Evolutionary conservation across 2,329 filamentous ascomycete species (phyloP).

Genomic region (Periconia sp.): DNA sequence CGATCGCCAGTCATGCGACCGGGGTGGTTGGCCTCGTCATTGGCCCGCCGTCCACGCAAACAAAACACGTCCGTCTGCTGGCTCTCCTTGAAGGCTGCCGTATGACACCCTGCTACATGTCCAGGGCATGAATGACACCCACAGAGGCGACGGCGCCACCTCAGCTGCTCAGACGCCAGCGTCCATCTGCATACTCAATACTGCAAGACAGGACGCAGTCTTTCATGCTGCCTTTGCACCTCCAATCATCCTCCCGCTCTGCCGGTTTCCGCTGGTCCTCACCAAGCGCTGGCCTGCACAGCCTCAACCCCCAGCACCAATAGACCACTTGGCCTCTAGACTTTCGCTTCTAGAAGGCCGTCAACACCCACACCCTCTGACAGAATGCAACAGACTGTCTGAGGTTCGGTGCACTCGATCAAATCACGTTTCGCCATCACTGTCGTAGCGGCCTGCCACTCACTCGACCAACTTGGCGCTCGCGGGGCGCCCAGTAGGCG

Average conservation of each 20-base stretch:
- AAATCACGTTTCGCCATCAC: conserved; percentile 27
- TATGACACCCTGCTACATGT: conserved; percentile 20
- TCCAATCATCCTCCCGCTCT: conserved; percentile 25
- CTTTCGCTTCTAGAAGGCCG: conserved; percentile 28
- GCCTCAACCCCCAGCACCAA: conserved; percentile 28
- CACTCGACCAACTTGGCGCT: conserved; percentile 20
- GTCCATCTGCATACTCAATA: conserved; percentile 1
- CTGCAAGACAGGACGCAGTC: conserved; percentile 3
- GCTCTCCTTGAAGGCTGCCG: conserved; percentile 27
- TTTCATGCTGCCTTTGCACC: conserved; percentile 11
- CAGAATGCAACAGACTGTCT: conserved; percentile 21
- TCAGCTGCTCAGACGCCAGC: conserved; percentile 11
- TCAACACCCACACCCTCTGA: conserved; percentile 20
- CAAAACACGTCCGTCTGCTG: conserved; percentile 32
- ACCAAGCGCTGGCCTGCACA: conserved; percentile 35
- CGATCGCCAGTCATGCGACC: conserved; percentile 2
- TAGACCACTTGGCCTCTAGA: conserved; percentile 11
- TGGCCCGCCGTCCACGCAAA: conserved; percentile 15
- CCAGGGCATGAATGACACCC: conserved; percentile 23
- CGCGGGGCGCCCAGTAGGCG: conserved; percentile 14
- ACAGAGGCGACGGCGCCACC: conserved; percentile 11
- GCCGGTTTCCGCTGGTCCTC: conserved; percentile 20
- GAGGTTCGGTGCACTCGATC: conserved; percentile 17
- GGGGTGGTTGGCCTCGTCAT: conserved; percentile 3
- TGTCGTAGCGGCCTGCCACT: conserved; percentile 25